These are phyloP conservation scores for Phytophthora pseudosyringae DNA, from an alignment of 352 stramenopile genomes.

Conservation along the genomic window DNA sequence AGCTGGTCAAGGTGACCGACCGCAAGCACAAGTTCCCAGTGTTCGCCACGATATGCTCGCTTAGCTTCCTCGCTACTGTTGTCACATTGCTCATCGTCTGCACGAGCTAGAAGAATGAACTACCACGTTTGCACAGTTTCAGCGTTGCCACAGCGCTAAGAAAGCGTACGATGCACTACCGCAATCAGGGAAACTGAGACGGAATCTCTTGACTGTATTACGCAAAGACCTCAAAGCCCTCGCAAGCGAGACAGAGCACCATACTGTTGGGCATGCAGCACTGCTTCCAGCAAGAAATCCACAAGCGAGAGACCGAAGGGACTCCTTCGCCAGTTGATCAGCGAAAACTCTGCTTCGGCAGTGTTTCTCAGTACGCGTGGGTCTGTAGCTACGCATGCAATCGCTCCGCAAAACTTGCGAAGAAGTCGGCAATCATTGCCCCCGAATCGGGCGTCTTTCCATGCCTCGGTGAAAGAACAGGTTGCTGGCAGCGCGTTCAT, in stretches of 20 bases:
- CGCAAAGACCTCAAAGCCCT: conserved; percentile 9
- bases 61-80: conserved; percentile 67
- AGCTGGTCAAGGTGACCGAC: conserved; percentile 82
- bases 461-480: conserved; percentile 29
- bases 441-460: conserved; percentile 29
- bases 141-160: no score
- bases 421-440: conserved; percentile 35
- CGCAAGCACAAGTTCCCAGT: conserved; percentile 68
- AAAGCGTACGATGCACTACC: neutral
- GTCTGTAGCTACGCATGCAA: conserved; percentile 29
- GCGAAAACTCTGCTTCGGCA: conserved; percentile 19
- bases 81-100: conserved; percentile 76
- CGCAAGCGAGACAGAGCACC: conserved; percentile 26
- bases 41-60: conserved; percentile 74
- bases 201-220: conserved; percentile 2
- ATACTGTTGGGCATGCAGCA: conserved; percentile 37
- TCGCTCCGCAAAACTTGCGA: conserved; percentile 31
- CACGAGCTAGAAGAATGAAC: conserved; percentile 29
- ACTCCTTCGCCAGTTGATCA: conserved; percentile 39
- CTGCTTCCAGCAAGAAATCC: conserved; percentile 39
- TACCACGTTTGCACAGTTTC: neutral
- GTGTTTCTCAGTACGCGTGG: conserved; percentile 7
- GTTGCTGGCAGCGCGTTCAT: conserved; percentile 19
- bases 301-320: conserved; percentile 36
- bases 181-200: no score